Conservation (phyloP, 108 stramenopile species). For the Hondaea fermentalgiana region DNA sequence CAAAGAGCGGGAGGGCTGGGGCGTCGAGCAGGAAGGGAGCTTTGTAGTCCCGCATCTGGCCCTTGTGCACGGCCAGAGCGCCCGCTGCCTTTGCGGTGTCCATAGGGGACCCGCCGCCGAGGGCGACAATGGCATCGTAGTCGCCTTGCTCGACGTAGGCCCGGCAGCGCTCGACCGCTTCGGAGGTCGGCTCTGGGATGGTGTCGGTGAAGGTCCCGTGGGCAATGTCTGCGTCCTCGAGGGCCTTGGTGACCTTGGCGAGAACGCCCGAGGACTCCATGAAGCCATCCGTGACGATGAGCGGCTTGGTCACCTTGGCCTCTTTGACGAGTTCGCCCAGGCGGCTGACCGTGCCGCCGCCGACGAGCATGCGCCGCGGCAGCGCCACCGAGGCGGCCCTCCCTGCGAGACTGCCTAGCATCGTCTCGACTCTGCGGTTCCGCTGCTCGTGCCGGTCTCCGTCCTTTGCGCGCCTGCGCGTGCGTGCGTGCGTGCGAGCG, state of each 20-base stretch:
- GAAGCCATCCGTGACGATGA: not conserved
- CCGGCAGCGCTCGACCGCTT: not conserved
- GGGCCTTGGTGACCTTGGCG: not conserved
- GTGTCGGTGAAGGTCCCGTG: not conserved
- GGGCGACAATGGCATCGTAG: conserved; percentile 32
- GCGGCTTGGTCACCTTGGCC: not conserved
- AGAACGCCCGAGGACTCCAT: not conserved
- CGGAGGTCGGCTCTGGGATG: not conserved
- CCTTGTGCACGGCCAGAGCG: not conserved
- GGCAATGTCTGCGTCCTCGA: not conserved
- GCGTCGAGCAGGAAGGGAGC: conserved; percentile 10
- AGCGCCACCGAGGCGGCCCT: not conserved
- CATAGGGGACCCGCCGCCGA: conserved; percentile 56
- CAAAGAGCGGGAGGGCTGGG: conserved; percentile 45
- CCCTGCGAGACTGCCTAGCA: not conserved
- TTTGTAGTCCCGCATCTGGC: conserved; percentile 3
- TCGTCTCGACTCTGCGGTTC: not conserved
- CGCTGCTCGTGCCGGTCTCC: too few relatives aligned
- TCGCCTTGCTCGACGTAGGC: not conserved
- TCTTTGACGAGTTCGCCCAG: not conserved
- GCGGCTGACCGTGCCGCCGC: not conserved
- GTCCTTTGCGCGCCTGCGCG: too few relatives aligned
- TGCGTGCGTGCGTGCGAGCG: too few relatives aligned
- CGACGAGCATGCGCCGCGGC: conserved; percentile 6
- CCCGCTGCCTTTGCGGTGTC: conserved; percentile 59